phyloP scores from a whole-genome alignment of 2,329 filamentous ascomycete species.

The Laburnicola sp. region DNA sequence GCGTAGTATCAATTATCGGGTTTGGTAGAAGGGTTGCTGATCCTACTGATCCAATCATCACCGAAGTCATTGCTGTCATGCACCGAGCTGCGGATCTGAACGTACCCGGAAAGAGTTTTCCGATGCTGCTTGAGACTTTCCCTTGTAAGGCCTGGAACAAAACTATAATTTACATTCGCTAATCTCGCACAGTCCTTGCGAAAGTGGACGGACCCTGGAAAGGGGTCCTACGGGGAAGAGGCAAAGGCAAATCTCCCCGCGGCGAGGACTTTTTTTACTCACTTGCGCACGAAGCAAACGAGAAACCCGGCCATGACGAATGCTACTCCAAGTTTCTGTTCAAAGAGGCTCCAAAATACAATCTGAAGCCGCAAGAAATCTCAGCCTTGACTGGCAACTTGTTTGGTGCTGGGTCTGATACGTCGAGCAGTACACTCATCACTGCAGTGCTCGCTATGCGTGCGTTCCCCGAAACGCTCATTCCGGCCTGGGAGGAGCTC shows the following conservation, averaged over 20 bases:
- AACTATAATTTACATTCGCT: slow-evolving; percentile 46
- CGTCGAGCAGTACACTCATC: slow-evolving; percentile 40
- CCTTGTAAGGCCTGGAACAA: slow-evolving; percentile 54
- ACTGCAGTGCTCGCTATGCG: slow-evolving; percentile 40
- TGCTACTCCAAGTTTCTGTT: slow-evolving; percentile 49
- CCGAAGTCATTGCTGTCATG: slow-evolving; percentile 62
- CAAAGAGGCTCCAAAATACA: slow-evolving; percentile 36
- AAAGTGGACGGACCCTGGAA: slow-evolving; percentile 42
- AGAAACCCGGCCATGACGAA: slow-evolving; percentile 36
- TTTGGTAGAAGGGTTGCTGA: slow-evolving; percentile 58
- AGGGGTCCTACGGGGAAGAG: slow-evolving; percentile 33
- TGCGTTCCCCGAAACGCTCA: slow-evolving; percentile 36
- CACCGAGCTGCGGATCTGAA: slow-evolving; percentile 60
- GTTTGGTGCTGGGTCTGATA: slow-evolving; percentile 41
- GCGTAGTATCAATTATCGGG: slow-evolving; percentile 60
- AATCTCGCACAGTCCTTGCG: slow-evolving; percentile 22
- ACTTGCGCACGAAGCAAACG: slow-evolving; percentile 35
- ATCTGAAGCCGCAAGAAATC: slow-evolving; percentile 35
- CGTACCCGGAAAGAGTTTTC: slow-evolving; percentile 56
- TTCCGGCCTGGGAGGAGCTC: slow-evolving; percentile 38
- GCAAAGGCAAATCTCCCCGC: slow-evolving; percentile 31
- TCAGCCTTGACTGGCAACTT: slow-evolving; percentile 38
- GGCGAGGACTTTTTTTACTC: slow-evolving; percentile 43
- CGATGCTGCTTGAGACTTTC: slow-evolving; percentile 62
- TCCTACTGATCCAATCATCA: slow-evolving; percentile 60